Evolutionary conservation across 129 eudicot species (phyloP).

Genomic region (Dittrichia graveolens): DNA sequence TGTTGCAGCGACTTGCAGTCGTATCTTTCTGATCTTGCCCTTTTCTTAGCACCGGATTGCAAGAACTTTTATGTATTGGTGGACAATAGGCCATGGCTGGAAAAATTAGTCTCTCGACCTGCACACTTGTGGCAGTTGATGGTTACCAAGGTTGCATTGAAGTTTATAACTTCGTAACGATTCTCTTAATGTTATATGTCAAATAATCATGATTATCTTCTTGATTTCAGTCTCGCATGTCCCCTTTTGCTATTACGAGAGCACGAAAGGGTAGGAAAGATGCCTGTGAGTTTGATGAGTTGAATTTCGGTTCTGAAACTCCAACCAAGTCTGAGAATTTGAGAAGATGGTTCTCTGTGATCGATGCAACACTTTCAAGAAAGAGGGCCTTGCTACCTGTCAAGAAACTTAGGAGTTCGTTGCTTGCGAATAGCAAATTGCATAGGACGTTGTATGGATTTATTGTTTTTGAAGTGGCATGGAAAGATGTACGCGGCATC

Average conservation of each 20-base stretch:
- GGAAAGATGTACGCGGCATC: conserved; percentile 88
- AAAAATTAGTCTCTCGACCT: conserved; percentile 83
- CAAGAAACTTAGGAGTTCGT: conserved; percentile 63
- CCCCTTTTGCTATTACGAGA: conserved; percentile 86
- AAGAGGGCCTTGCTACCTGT: conserved; percentile 80
- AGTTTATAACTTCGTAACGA: not conserved
- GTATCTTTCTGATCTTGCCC: conserved; percentile 84
- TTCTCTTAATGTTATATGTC: not conserved
- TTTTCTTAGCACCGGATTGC: conserved; percentile 79
- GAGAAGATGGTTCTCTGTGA: conserved; percentile 63
- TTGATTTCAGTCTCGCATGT: conserved; percentile 74
- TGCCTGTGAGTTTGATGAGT: conserved; percentile 33
- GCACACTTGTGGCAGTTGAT: conserved; percentile 96
- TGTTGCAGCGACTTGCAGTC: conserved; percentile 88
- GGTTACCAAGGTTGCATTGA: conserved; percentile 80
- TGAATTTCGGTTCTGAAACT: conserved; percentile 31
- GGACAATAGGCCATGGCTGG: conserved; percentile 90
- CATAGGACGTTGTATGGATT: conserved; percentile 85
- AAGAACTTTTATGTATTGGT: conserved; percentile 78
- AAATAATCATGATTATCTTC: conserved; percentile 8
- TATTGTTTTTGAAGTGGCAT: conserved; percentile 79
- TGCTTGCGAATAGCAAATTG: conserved; percentile 69
- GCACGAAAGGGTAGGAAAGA: conserved; percentile 59
- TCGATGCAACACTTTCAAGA: conserved; percentile 52
- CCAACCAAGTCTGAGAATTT: conserved; percentile 42